phyloP scores from a whole-genome alignment of 169 alveolate genomes.

The Cystoisospora suis region DNA sequence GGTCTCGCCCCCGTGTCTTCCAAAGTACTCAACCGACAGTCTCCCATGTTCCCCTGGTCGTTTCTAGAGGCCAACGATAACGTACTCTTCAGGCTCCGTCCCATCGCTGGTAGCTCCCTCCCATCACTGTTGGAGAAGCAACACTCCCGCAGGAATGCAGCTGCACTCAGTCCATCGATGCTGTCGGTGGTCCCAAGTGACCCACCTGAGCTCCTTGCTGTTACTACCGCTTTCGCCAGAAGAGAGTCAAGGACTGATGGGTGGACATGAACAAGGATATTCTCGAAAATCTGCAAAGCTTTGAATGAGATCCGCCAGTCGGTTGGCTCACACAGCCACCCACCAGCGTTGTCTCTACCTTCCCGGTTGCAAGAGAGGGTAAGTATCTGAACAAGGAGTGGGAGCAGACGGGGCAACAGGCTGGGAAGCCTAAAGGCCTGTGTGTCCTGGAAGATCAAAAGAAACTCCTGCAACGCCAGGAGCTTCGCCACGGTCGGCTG shows the following conservation, averaged over 20 bases:
- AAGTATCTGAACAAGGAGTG: background rate
- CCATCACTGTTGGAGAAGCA: background rate
- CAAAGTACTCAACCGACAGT: background rate
- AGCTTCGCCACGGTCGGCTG: constrained; percentile 38
- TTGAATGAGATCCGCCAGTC: constrained; percentile 63
- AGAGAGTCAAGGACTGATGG: background rate
- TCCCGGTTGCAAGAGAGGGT: background rate
- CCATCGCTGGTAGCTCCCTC: background rate
- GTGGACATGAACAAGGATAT: constrained; percentile 2
- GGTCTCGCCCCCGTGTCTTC: too few species aligned
- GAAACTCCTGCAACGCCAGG: constrained; percentile 45
- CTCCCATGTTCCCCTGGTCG: too few species aligned
- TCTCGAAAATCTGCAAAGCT: constrained; percentile 27
- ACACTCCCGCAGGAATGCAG: background rate
- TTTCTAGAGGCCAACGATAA: too few species aligned
- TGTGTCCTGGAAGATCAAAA: constrained; percentile 31
- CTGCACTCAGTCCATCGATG: background rate
- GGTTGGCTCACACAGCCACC: background rate
- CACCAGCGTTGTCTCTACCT: background rate
- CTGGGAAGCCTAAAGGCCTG: background rate
- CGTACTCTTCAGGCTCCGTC: background rate
- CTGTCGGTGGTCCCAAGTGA: background rate
- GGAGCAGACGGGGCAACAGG: background rate
- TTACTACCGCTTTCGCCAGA: background rate
- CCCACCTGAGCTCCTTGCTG: background rate